Conservation (phyloP, 164 flowering plant genomes). For the Annona cherimola region DNA sequence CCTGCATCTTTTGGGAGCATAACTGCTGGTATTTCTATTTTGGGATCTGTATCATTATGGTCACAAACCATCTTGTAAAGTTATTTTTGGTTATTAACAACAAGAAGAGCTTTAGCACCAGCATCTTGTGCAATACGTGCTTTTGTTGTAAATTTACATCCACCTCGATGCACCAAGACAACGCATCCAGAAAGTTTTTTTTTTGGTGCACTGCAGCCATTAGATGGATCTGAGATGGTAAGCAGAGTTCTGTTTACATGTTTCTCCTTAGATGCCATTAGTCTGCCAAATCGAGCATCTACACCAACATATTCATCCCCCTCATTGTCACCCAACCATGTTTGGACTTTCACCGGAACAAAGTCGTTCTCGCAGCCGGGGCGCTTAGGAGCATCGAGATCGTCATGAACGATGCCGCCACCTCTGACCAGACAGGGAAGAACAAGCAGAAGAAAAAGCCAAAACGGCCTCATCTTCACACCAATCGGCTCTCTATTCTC, state of each 20-base stretch:
- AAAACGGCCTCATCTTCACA: neutral
- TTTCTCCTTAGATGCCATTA: slow-evolving; percentile 66
- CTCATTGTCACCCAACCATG: slow-evolving; percentile 41
- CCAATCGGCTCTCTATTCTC: slow-evolving; percentile 3
- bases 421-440: slow-evolving; percentile 31
- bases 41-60: slow-evolving; percentile 60
- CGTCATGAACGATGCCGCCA: slow-evolving; percentile 83
- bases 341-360: slow-evolving; percentile 73
- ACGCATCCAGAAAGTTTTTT: slow-evolving; percentile 72
- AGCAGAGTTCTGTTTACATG: slow-evolving; percentile 50
- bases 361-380: slow-evolving; percentile 91
- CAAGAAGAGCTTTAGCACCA: slow-evolving; percentile 82
- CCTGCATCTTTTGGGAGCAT: slow-evolving; percentile 98
- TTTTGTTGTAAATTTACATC: slow-evolving; percentile 80
- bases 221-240: slow-evolving; percentile 56
- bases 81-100: slow-evolving; percentile 71
- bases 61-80: slow-evolving; percentile 99
- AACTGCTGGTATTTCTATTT: slow-evolving; percentile 80
- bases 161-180: slow-evolving; percentile 79
- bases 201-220: slow-evolving; percentile 51
- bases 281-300: slow-evolving; percentile 70
- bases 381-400: slow-evolving; percentile 69
- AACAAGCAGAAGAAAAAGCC: neutral
- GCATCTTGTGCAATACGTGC: slow-evolving; percentile 84
- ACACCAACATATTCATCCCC: slow-evolving; percentile 57